These are phyloP conservation scores for Gossypium davidsonii DNA, from an alignment of 441 rosid genomes.

Conservation along the genomic window DNA sequence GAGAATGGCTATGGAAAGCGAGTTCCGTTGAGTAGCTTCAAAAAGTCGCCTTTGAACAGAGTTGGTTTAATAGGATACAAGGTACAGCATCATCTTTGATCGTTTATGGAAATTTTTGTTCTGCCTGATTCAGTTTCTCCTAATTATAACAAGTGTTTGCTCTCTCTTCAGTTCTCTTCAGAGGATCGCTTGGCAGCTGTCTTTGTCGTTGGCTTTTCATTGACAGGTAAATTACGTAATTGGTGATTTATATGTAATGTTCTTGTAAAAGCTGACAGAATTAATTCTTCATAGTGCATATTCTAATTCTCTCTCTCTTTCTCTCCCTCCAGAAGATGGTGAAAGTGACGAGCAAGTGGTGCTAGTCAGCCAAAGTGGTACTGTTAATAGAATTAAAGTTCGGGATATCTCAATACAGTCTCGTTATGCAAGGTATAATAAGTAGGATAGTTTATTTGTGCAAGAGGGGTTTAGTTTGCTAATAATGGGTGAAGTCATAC, in stretches of 20 bases:
- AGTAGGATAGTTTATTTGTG: background rate
- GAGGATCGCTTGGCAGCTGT: slow-evolving; percentile 83
- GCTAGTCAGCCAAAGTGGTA: slow-evolving; percentile 90
- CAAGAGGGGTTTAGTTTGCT: background rate
- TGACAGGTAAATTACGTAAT: slow-evolving; percentile 45
- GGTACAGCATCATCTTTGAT: slow-evolving; percentile 35
- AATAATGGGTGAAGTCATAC: background rate
- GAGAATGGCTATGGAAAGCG: slow-evolving; percentile 92
- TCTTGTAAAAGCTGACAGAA: background rate
- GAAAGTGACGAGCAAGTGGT: slow-evolving; percentile 94
- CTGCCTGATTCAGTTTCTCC: background rate
- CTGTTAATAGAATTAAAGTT: slow-evolving; percentile 85
- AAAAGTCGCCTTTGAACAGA: slow-evolving; percentile 51
- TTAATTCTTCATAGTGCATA: background rate
- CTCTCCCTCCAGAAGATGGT: slow-evolving; percentile 54
- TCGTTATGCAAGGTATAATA: slow-evolving; percentile 68
- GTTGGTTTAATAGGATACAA: slow-evolving; percentile 76
- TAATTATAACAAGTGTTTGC: background rate
- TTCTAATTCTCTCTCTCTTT: slow-evolving; percentile 9
- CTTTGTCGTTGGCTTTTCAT: slow-evolving; percentile 80
- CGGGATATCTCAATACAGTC: slow-evolving; percentile 85
- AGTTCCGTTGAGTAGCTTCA: slow-evolving; percentile 80
- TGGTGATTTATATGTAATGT: background rate
- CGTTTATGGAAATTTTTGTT: background rate
- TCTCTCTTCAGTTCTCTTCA: slow-evolving; percentile 44